Evolutionary conservation across 495 filamentous ascomycete genomes (phyloP), one percentile per base, ranked within the genome.

Genomic region (Talaromyces wortmannii): DNA sequence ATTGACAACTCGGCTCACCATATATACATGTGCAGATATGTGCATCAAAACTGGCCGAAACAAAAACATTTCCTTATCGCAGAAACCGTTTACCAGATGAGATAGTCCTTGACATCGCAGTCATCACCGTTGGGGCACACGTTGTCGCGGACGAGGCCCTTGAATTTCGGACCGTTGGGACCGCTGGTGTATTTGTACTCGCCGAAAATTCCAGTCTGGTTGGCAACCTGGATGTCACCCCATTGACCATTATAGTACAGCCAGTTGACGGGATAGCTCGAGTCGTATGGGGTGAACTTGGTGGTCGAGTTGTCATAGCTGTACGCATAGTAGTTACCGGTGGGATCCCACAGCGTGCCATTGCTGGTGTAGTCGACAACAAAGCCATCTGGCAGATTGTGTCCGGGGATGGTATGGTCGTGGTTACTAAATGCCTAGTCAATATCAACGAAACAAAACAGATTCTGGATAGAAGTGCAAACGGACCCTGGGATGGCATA

Each of bases 291-390:
- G 18, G 66, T 66, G 57, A 83, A 83, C 0, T 51, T 68, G 5
- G 58, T 59, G 2, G 61, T 72, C 15, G 57, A 48, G 5, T 65
- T 55, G 16, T 77, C 61, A 60, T 77, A 84, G 29, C 64, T 67
- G 63, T 82, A 84, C 18, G 65, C 70, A 57, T 80, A 81, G 7
- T 78, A 71, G 53, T 67, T 77, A 6, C 70, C 61, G 3, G 68
- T 64, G 6, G 81, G 81, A 55, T 85, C 81, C 81, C 81, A 84
- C 2, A 80, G 59, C 0, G 62, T 57, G 23, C 81, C 71, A 56
- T 73, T 65, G 72, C 87, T 66, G 70, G 84, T 70, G 65, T 83
- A 59, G 72, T 88, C 82, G 73, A 89, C 65, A 64, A 84, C 59
- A 73, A 76, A 63, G 61, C 87, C 67, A 70, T 79, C 55, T 66